phyloP scores from a whole-genome alignment of 805 yeast species.

The Phaffomyces thermotolerans region DNA sequence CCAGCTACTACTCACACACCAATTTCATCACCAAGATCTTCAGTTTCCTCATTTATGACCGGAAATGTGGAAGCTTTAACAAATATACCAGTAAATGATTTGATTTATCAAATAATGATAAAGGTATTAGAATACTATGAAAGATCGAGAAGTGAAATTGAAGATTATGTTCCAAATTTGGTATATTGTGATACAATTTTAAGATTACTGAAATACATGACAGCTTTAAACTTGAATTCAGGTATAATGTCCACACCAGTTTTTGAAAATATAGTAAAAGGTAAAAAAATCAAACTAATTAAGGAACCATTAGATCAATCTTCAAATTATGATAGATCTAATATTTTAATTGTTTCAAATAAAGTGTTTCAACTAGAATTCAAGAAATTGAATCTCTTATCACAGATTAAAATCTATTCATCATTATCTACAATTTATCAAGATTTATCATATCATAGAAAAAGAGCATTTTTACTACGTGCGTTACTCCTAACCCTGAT shows the following conservation, averaged over 20 bases:
- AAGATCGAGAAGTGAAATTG: constrained; percentile 47
- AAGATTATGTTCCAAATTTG: constrained; percentile 75
- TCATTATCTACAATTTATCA: constrained; percentile 60
- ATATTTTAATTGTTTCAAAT: constrained; percentile 43
- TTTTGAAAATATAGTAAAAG: constrained; percentile 39
- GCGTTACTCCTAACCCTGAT: constrained; percentile 49
- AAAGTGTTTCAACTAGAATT: constrained; percentile 39
- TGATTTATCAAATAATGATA: constrained; percentile 31
- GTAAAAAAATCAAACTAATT: constrained; percentile 20
- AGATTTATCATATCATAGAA: constrained; percentile 54
- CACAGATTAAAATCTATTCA: constrained; percentile 58
- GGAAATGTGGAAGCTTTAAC: constrained; percentile 3
- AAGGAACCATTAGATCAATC: neutral
- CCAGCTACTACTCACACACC: constrained; percentile 24
- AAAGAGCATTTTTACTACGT: constrained; percentile 61
- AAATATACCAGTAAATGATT: constrained; percentile 21
- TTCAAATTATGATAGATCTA: constrained; percentile 27
- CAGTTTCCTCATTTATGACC: constrained; percentile 17
- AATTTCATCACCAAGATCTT: constrained; percentile 43
- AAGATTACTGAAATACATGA: constrained; percentile 55
- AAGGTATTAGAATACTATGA: constrained; percentile 39
- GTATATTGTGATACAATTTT: constrained; percentile 69
- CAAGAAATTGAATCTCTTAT: constrained; percentile 36
- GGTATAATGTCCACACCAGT: constrained; percentile 34
- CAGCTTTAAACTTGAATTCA: constrained; percentile 30